Conservation (phyloP, 108 stramenopile genomes). For the Cyclostephanos tholiformis region DNA sequence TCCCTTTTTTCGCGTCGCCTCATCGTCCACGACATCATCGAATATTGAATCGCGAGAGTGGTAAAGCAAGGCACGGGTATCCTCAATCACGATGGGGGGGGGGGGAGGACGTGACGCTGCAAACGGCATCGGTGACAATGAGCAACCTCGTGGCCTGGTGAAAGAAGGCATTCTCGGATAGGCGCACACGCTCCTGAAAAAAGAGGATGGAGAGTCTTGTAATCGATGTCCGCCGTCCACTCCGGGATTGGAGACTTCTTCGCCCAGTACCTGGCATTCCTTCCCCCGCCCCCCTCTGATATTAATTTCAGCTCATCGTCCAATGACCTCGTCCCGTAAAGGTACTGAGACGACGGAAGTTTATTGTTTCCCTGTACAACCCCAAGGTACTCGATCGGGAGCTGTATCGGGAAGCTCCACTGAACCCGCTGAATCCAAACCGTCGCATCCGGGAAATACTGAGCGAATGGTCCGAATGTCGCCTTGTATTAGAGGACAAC, state of each 20-base stretch:
- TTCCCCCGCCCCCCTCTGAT: not conserved
- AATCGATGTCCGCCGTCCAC: conserved; percentile 83
- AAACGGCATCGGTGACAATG: conserved; percentile 86
- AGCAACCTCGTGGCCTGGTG: conserved; percentile 79
- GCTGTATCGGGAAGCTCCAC: conserved; percentile 76
- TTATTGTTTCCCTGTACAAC: conserved; percentile 55
- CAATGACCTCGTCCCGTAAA: conserved; percentile 36
- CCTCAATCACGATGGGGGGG: conserved; percentile 80
- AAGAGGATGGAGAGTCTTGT: conserved; percentile 80
- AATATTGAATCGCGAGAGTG: conserved; percentile 83
- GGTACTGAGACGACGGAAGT: conserved; percentile 43
- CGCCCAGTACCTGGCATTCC: conserved; percentile 40
- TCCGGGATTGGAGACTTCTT: conserved; percentile 58
- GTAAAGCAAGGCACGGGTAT: conserved; percentile 82
- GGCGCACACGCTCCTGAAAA: conserved; percentile 77
- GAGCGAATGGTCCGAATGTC: conserved; percentile 81
- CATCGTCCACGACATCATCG: conserved; percentile 68
- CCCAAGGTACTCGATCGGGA: conserved; percentile 77
- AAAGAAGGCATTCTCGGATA: conserved; percentile 89
- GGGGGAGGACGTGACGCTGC: conserved; percentile 70
- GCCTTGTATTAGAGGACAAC: conserved; percentile 93
- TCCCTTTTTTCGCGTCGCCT: conserved; percentile 71
- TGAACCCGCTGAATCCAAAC: conserved; percentile 90
- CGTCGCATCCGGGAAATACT: conserved; percentile 75
- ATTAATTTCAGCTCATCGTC: conserved; percentile 28